Base-by-base conservation (phyloP, 2,329 filamentous ascomycete species). In the Cylindrodendrum hubeiense region DNA sequence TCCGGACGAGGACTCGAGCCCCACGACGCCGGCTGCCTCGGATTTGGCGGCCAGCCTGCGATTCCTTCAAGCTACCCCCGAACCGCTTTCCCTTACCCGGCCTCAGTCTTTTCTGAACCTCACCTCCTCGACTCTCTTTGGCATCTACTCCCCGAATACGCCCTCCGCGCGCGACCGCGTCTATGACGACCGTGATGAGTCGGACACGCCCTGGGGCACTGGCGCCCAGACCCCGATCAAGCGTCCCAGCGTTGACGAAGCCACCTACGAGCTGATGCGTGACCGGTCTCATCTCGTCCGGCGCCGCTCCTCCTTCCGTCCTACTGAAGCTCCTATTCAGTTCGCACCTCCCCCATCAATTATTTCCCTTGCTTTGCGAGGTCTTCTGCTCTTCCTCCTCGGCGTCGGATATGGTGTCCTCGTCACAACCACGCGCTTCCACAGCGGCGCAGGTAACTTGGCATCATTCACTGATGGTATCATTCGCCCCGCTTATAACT, bases 71-170 rank as follows among this genome's bases (percentile, higher is more conserved):
- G 85, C 83, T 67, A 85, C 74, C 5, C 70, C 76, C 47, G 74
- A 78, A 30, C 71, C 74, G 43, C 53, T 33, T 41, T 74, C 51
- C 81, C 86, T 89, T 69, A 91, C 87, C 75, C 89, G 93, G 63
- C 92, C 91, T 24, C 89, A 91, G 69, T 97, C 94, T 10, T 88
- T 94, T 62, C 84, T 94, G 75, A 97, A 98, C 77, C 86, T 99
- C 65, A 97, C 94, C 4, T 91, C 93, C 10, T 95, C 94, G 2
- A 97, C 96, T 0, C 87, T 99, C 5, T 93, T 92, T 71, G 95
- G 96, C 59, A 99, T 99, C 74, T 99, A 97, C 83, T 90, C 90
- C 12, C 90, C 89, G 7, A 88, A 88, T 1, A 85, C 86, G 33
- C 87, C 87, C 65, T 87, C 87, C 63, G 83, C 87, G 47, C 79